These are phyloP conservation scores for Sclerotinia trifoliorum DNA, from an alignment of 2,329 filamentous ascomycete genomes.

Conservation along the genomic window DNA sequence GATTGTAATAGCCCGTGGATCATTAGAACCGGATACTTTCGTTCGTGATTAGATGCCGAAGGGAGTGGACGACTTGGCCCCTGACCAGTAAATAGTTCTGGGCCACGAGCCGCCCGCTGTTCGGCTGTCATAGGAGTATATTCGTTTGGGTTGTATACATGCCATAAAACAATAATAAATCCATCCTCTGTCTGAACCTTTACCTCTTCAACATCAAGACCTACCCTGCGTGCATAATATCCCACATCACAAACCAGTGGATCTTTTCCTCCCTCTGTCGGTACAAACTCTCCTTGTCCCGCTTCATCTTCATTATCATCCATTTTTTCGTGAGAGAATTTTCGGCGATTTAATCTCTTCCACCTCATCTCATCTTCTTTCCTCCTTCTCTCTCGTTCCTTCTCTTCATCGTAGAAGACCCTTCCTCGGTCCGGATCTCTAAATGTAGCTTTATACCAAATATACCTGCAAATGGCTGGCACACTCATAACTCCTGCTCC, in stretches of 20 bases:
- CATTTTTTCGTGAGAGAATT: conserved; percentile 36
- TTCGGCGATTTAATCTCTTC: conserved; percentile 48
- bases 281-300: conserved; percentile 53
- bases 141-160: conserved; percentile 80
- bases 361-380: conserved; percentile 61
- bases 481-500: conserved; percentile 70
- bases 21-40: conserved; percentile 78
- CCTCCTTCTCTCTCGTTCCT: conserved; percentile 55
- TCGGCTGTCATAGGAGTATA: conserved; percentile 54
- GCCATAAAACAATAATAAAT: conserved; percentile 86
- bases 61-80: conserved; percentile 40
- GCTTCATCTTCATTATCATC: conserved; percentile 46
- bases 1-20: conserved; percentile 89
- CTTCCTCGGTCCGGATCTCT: conserved; percentile 59
- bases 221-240: conserved; percentile 85
- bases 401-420: conserved; percentile 73
- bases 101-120: conserved; percentile 55
- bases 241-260: conserved; percentile 73
- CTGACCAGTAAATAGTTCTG: conserved; percentile 59
- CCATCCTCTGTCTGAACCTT: conserved; percentile 91
- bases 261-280: conserved; percentile 78
- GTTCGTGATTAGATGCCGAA: conserved; percentile 37
- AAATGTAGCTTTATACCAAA: conserved; percentile 55
- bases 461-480: conserved; percentile 49
- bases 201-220: conserved; percentile 79